Evolutionary conservation across 257 asterid genomes (phyloP), one percentile per base, ranked within the genome.

Genomic region (Capsicum baccatum): DNA sequence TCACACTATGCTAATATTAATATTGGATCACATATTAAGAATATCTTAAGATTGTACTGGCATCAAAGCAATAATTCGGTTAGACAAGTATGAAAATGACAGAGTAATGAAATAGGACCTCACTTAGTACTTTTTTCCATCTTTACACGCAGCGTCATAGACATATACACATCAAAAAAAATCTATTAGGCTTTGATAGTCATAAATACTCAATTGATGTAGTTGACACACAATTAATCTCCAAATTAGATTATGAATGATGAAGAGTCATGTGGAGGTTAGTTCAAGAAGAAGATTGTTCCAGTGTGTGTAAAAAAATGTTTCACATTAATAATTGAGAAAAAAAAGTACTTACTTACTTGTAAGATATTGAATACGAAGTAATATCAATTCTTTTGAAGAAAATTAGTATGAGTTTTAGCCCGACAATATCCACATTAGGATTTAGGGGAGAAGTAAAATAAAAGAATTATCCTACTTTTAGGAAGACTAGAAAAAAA

Each of bases 1-100:
- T 5, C 14, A 26, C 39, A 62, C 1, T 1, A 9, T 9, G 11
- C 1, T 19, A 44, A 26, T 26, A 26, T 26, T 26, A 26, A 26
- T 26, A 26, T 26, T 26, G 2, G 33, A 26, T 26, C 33, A 26
- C 33, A 26, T 26, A 26, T 1, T 26, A 60, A 60, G 0, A 60
- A 6, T 21, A 62, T 62, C 11, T 58, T 9, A 1, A 3, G 0
- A 19, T 0, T 9, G 3, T 19, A 19, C 0, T 4, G 0, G 2
- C 0, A 21, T 62, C 0, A 13, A 11, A 4, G 3, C 1, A 0
- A 62, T 10, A 1, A 10, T 62, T 19, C 15, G 5, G 21, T 0
- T 15, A 62, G 4, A 19, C 10, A 0, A 19, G 11, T 62, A 62
- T 19, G 2, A 9, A 19, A 0, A 9, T 62, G 0, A 9, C 7